These are phyloP conservation scores for Andrographis paniculata DNA, from an alignment of 305 asterid species.

Conservation along the genomic window DNA sequence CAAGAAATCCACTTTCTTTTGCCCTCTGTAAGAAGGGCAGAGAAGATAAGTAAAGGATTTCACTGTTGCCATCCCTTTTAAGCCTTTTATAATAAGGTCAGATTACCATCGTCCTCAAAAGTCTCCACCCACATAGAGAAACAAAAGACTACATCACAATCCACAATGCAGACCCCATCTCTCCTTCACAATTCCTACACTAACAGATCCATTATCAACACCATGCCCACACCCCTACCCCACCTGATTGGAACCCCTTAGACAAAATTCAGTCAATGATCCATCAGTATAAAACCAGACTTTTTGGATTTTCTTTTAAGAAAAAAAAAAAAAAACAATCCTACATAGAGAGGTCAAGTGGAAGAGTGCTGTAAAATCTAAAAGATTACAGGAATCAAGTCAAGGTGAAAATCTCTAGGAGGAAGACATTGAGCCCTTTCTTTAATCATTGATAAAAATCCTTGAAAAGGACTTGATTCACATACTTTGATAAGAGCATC, in stretches of 20 bases:
- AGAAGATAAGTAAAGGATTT: conserved; percentile 21
- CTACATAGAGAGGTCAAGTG: too few relatives aligned
- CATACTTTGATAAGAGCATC: neutral
- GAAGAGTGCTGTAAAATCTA: too few relatives aligned
- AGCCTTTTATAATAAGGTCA: conserved; percentile 26
- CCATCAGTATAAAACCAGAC: conserved; percentile 25
- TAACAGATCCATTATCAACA: conserved; percentile 28
- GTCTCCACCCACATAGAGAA: conserved; percentile 19
- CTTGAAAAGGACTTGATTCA: neutral
- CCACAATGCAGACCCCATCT: conserved; percentile 15
- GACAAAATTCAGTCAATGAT: conserved; percentile 28
- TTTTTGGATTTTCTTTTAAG: conserved; percentile 1
- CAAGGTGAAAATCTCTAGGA: neutral
- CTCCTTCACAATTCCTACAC: conserved; percentile 26
- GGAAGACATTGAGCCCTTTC: conserved; percentile 3
- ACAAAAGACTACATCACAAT: conserved; percentile 29
- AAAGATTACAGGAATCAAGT: too few relatives aligned
- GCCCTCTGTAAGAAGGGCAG: conserved; percentile 22
- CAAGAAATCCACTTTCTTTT: conserved; percentile 44
- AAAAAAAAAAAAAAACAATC: too few relatives aligned
- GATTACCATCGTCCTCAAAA: conserved; percentile 26
- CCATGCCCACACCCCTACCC: conserved; percentile 27
- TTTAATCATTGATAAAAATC: neutral
- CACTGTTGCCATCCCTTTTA: conserved; percentile 24
- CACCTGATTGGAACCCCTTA: conserved; percentile 38